Evolutionary conservation across 2,329 filamentous ascomycete genomes (phyloP).

Genomic region (Curvularia sp.): DNA sequence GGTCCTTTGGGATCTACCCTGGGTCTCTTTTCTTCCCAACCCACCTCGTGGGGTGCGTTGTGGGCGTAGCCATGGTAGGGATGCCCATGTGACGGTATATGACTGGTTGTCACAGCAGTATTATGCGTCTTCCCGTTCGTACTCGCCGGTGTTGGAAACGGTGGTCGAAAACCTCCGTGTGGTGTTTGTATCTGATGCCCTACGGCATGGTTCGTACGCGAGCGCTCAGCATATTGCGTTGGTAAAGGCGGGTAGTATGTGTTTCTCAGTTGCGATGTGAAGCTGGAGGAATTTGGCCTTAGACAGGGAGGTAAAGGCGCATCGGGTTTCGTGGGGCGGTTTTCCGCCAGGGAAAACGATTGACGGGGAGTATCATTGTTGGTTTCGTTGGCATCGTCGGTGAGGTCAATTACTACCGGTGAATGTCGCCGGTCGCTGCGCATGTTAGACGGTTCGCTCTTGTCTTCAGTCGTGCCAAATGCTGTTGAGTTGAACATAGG

Average conservation of each 20-base stretch:
- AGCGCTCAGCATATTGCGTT: neutral
- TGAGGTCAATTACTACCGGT: conserved; percentile 31
- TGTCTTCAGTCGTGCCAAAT: neutral
- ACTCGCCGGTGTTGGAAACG: neutral
- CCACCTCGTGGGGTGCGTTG: neutral
- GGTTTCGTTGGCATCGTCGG: conserved; percentile 24
- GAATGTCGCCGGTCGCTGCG: conserved; percentile 24
- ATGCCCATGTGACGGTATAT: conserved; percentile 7
- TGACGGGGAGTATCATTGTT: conserved; percentile 18
- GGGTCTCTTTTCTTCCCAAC: conserved; percentile 32
- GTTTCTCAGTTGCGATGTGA: neutral
- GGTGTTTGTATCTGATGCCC: neutral
- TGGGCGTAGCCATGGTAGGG: neutral
- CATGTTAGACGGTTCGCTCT: conserved; percentile 21
- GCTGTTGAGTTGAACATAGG: no score
- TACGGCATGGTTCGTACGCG: neutral
- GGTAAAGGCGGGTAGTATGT: conserved; percentile 4
- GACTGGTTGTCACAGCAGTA: neutral
- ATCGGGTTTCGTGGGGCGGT: conserved; percentile 1
- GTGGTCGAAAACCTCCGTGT: neutral
- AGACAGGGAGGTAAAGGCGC: conserved; percentile 4
- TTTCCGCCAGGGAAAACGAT: neutral
- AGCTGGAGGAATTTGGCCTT: neutral
- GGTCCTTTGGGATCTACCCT: conserved; percentile 16
- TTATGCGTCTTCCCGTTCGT: neutral